These are phyloP conservation scores for Zymoseptoria crescenta DNA, from an alignment of 2,329 filamentous ascomycete genomes.

Conservation along the genomic window DNA sequence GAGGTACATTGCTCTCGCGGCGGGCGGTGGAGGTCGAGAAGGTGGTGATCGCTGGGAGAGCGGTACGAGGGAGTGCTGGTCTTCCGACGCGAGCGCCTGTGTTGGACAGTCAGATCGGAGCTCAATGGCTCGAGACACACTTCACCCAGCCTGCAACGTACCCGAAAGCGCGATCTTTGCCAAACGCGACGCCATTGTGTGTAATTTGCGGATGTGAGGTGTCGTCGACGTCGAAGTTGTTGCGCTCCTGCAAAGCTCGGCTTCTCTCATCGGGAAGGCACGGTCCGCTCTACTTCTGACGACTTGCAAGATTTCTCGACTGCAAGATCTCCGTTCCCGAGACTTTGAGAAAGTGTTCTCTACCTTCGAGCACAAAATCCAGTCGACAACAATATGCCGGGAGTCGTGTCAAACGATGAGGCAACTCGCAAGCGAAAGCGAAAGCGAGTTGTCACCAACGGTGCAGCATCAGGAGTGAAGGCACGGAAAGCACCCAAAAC, in stretches of 20 bases:
- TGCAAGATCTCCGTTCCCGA: neutral
- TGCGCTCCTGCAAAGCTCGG: neutral
- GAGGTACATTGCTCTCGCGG: slow-evolving; percentile 57
- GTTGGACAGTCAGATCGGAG: slow-evolving; percentile 24
- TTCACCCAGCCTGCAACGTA: slow-evolving; percentile 46
- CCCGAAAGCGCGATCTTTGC: slow-evolving; percentile 80
- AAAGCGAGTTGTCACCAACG: slow-evolving; percentile 28
- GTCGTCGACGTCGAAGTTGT: slow-evolving; percentile 5
- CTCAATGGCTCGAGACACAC: slow-evolving; percentile 7
- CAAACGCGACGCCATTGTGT: slow-evolving; percentile 93
- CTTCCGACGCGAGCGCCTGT: slow-evolving; percentile 36
- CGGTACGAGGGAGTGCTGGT: slow-evolving; percentile 62
- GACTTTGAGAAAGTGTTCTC: neutral
- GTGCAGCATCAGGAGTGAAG: slow-evolving; percentile 18
- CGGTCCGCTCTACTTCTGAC: neutral
- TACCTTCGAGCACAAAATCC: neutral
- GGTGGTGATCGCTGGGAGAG: slow-evolving; percentile 64
- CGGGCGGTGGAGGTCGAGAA: slow-evolving; percentile 57
- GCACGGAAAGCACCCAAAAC: slow-evolving; percentile 33
- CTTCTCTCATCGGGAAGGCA: neutral
- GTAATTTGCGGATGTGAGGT: slow-evolving; percentile 21
- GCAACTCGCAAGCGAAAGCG: slow-evolving; percentile 40
- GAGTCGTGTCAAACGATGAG: slow-evolving; percentile 18
- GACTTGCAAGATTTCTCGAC: neutral
- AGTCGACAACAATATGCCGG: slow-evolving; percentile 29